Evolutionary conservation across 371 early-diverging fungal species (phyloP), one percentile per base, ranked within the genome.

Genomic region (Scutellospora calospora): DNA sequence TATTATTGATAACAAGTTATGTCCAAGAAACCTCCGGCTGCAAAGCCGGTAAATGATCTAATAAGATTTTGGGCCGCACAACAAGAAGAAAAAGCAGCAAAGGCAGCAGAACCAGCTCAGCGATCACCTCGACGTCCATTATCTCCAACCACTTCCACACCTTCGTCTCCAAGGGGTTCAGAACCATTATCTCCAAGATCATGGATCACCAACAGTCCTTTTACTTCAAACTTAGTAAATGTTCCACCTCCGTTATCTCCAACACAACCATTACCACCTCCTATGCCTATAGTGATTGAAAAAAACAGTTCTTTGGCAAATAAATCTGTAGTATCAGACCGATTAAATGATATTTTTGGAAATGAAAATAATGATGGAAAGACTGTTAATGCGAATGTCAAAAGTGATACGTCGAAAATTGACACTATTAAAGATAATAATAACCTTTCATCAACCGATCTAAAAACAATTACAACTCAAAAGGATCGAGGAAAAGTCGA

Each of bases 1-100:
- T 62, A 12, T 25, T 8, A 29, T 9, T 5, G 31, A 29, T 9
- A 62, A 62, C 27, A 62, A 25, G 45, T 22, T 38, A 69, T 69
- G 69, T 33, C 69, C 22, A 55, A 29, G 20, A 31, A 33, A 35
- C 59, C 41, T n/a, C 49, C 35, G n/a, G 5, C 60, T 9, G 27
- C 38, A 76, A 62, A 77, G 29, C 77, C 77, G 0, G 78, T 77
- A n/a, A 77, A 77, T 38, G 78, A 77, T 51, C 38, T 77, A 27
- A 77, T 77, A 29, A 51, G 38, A 49, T 77, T 77, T 65, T 77
- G 78, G 78, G 49, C n/a, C 27, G 49, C 33, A 60, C 31, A 55
- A 59, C 45, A 55, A 57, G 41, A 75, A 59, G 69, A 69, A 25
- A 69, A 69, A 25, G 41, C 33, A 41, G 25, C 22, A 59, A n/a